Evolutionary conservation across 345 rosid genomes (phyloP).

Genomic region (Psidium guajava): DNA sequence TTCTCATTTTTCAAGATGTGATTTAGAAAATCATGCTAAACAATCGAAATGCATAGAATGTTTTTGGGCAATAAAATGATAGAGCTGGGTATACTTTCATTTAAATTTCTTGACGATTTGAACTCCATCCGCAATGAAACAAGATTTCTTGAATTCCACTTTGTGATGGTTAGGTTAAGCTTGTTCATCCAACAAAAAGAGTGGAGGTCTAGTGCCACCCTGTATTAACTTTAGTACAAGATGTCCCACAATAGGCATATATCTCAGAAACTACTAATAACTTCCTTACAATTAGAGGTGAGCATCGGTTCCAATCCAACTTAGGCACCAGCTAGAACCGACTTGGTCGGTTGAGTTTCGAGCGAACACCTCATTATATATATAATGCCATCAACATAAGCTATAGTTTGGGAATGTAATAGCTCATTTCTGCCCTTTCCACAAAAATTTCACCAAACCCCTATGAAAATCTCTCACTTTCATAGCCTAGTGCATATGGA

Average conservation of each 20-base stretch:
- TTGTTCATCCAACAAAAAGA: not conserved
- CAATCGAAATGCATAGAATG: not conserved
- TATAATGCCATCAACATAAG: not conserved
- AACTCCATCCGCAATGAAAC: not conserved
- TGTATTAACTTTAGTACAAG: not conserved
- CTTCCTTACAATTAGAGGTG: not conserved
- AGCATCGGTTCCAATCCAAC: not conserved
- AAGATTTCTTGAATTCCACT: not conserved
- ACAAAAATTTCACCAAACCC: not conserved
- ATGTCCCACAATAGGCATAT: not conserved
- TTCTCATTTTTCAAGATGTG: too few species aligned
- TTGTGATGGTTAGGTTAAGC: not conserved
- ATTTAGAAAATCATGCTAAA: too few species aligned
- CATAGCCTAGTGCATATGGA: slow-evolving; percentile 1
- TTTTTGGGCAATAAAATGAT: not conserved
- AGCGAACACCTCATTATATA: not conserved
- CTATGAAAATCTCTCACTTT: not conserved
- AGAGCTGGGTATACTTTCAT: not conserved
- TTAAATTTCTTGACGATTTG: not conserved
- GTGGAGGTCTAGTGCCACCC: too few species aligned
- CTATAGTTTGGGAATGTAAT: not conserved
- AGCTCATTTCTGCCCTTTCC: not conserved
- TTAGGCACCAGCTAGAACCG: not conserved
- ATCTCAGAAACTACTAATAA: too few species aligned
- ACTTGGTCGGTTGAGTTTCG: not conserved